phyloP scores from a whole-genome alignment of 2,329 filamentous ascomycete genomes.

The Trichoderma sp. region DNA sequence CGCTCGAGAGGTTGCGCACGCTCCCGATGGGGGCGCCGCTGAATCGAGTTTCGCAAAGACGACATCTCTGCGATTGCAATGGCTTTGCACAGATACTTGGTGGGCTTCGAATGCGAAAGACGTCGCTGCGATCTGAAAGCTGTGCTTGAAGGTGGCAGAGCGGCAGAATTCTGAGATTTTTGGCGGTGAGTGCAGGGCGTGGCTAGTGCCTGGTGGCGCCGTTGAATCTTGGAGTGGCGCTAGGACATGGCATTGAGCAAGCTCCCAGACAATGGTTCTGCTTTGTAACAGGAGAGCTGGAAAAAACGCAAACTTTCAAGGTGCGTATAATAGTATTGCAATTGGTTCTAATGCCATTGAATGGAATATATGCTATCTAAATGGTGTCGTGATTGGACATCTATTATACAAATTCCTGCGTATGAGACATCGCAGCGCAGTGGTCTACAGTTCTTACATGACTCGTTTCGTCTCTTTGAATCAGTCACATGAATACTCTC shows the following conservation, averaged over 20 bases:
- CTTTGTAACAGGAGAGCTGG: neutral
- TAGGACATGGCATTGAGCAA: neutral
- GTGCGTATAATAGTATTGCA: neutral
- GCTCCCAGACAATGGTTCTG: neutral
- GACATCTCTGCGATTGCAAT: conserved; percentile 42
- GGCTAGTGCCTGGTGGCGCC: neutral
- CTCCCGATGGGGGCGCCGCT: conserved; percentile 84
- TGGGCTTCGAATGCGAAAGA: neutral
- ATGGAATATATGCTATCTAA: neutral
- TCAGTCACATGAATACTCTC: neutral
- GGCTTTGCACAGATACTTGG: neutral
- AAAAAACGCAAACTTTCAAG: neutral
- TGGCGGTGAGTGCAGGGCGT: conserved; percentile 33
- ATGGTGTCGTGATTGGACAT: neutral
- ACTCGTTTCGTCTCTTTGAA: neutral
- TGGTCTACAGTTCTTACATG: neutral
- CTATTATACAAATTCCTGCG: conserved; percentile 6
- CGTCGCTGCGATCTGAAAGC: neutral
- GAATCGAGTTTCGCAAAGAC: conserved; percentile 62
- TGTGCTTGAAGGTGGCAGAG: conserved; percentile 8
- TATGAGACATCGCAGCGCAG: neutral
- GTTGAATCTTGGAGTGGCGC: neutral
- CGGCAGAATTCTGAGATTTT: conserved; percentile 39
- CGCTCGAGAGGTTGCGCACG: conserved; percentile 83
- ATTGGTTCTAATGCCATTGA: neutral